A percentile compares a stretch with the other conserved stretches of the same genome.
Evolutionary conservation across 2,329 filamentous ascomycete genomes (phyloP).

Genomic region (Sporothrix phasma): DNA sequence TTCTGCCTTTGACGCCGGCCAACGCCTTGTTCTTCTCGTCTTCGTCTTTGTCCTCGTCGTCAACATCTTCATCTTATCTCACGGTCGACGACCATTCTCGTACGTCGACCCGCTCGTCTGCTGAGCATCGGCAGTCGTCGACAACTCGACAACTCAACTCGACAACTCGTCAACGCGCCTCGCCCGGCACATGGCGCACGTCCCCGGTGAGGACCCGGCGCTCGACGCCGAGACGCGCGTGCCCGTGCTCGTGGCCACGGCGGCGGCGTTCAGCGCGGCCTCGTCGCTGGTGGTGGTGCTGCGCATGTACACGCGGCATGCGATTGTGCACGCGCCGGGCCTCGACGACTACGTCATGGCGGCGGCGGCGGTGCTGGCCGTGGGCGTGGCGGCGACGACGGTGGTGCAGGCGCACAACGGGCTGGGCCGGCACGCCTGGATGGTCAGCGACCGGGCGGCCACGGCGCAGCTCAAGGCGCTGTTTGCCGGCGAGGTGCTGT

Average conservation of each 20-base stretch:
- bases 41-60: not conserved
- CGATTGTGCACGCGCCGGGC: constrained; percentile 21
- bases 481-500: constrained; percentile 27
- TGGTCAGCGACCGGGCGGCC: constrained; percentile 17
- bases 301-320: constrained; percentile 24
- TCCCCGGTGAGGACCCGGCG: constrained; percentile 18
- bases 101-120: no score
- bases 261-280: constrained; percentile 21
- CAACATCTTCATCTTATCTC: not conserved
- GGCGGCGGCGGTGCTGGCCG: constrained; percentile 21
- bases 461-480: constrained; percentile 24
- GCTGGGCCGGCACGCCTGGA: constrained; percentile 23
- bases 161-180: not conserved
- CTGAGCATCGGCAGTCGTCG: no score
- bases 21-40: not conserved
- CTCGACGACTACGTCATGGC: constrained; percentile 24
- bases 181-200: not conserved
- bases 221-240: constrained; percentile 23
- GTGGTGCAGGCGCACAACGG: constrained; percentile 21
- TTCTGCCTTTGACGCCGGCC: no score
- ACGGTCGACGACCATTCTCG: no score
- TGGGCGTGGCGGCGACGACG: constrained; percentile 20
- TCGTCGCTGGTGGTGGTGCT: constrained; percentile 22
- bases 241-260: constrained; percentile 22
- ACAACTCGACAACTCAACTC: not conserved